Base-by-base conservation (phyloP, 345 rosid species). In the Balakata baccata region DNA sequence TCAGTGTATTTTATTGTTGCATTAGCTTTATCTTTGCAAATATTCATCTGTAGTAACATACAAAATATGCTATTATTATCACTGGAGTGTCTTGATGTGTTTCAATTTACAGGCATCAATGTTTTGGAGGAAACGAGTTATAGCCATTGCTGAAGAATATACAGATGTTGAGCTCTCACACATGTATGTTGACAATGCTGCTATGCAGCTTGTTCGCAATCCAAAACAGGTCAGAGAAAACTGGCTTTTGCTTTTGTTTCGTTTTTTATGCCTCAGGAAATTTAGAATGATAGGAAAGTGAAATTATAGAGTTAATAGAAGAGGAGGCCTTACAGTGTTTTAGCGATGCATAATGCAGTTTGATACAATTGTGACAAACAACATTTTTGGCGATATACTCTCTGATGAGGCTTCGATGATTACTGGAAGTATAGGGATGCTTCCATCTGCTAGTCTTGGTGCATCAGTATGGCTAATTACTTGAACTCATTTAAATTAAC, bases 401-500 rank as follows among this genome's bases (percentile, higher is more conserved):
- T 94, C 98, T 11, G 97, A 94, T 70, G 98, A 92, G 82, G 98
- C 98, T 51, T 94, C 98, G 38, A 92, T 94, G 97, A 92, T 94
- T 79, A 92, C 98, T 70, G 98, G 98, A 88, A 94, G 98, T 85
- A 94, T 94, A 67, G 98, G 99, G 77, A 95, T 95, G 99, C 98
- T 95, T 77, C 97, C 99, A 56, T 95, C 99, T 50, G 99, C 99
- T 63, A 94, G 99, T 85, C 97, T 94, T 83, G 91, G 98, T 65
- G 87, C 87, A 83, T 85, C 88, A 38, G 98, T 89, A 88, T 43
- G 81, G 17, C 18, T 50, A 61, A 22, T 17, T 13, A 23, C 25
- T 38, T 37, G 2, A 43, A n/a, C 39, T n/a, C 4, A 50, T 53
- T 61, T 61, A 46, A 38, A 12, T n/a, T 43, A 11, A 11, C 12